phyloP scores from a whole-genome alignment of 2,329 filamentous ascomycete species.

The Macrophomina phaseolina region DNA sequence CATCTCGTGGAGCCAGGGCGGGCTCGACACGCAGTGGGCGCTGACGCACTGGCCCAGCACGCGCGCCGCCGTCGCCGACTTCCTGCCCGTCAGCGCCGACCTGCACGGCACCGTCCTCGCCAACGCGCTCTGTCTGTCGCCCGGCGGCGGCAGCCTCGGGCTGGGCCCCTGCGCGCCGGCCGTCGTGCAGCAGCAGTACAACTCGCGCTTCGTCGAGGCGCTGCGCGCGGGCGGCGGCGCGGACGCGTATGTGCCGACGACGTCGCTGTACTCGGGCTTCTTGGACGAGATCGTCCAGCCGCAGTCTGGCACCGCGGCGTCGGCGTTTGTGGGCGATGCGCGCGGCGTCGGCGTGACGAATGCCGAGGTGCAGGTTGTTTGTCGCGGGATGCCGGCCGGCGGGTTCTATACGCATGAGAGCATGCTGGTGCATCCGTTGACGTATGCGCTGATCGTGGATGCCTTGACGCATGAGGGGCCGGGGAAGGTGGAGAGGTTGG shows the following conservation, averaged over 20 bases:
- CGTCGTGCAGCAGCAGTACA: constrained; percentile 56
- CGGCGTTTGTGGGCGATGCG: constrained; percentile 52
- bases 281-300: constrained; percentile 61
- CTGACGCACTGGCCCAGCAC: constrained; percentile 64
- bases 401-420: constrained; percentile 58
- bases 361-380: constrained; percentile 55
- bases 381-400: constrained; percentile 49
- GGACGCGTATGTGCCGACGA: constrained; percentile 62
- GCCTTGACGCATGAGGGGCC: constrained; percentile 57
- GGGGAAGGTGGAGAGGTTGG: constrained; percentile 47
- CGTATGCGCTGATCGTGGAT: constrained; percentile 53
- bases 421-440: constrained; percentile 57
- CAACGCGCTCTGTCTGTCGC: constrained; percentile 33
- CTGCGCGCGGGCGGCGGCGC: constrained; percentile 55
- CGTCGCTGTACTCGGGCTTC: constrained; percentile 56
- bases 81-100: constrained; percentile 60
- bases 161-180: constrained; percentile 44
- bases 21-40: constrained; percentile 62
- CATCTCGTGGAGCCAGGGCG: constrained; percentile 62
- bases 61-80: constrained; percentile 52
- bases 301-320: constrained; percentile 54
- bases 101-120: constrained; percentile 57
- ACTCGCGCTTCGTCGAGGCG: constrained; percentile 50
- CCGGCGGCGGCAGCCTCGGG: constrained; percentile 31
- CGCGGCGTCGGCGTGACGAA: constrained; percentile 57